phyloP scores from a whole-genome alignment of 306 rosid species.

The Dryas alaskensis region DNA sequence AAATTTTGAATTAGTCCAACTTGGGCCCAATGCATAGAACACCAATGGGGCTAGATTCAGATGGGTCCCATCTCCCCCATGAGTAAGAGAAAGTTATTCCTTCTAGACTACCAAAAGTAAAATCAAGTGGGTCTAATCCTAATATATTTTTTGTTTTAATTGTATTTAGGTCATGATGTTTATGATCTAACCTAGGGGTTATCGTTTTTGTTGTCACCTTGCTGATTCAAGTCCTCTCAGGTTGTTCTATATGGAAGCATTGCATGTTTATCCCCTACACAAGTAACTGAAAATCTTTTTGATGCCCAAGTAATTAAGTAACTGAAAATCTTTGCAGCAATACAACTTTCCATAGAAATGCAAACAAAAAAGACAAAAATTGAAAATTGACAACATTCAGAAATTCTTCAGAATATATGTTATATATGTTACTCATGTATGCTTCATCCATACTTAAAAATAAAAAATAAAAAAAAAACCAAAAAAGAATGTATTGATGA shows the following conservation, averaged over 20 bases:
- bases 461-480: constrained; percentile 18
- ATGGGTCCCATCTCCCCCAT: constrained; percentile 4
- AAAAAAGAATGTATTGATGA: not conserved
- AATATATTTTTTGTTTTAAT: no score
- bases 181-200: not conserved
- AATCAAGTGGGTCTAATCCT: no score
- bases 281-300: not conserved
- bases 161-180: no score
- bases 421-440: not conserved
- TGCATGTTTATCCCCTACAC: constrained; percentile 5
- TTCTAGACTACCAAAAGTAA: no score
- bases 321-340: not conserved
- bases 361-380: not conserved
- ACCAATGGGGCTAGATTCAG: not conserved
- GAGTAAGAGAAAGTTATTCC: not conserved
- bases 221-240: not conserved
- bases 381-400: not conserved
- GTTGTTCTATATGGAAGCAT: not conserved
- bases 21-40: not conserved
- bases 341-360: not conserved
- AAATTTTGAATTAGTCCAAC: not conserved
- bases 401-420: not conserved
- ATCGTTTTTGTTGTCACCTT: not conserved
- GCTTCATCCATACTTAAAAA: not conserved
- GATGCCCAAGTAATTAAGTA: not conserved